Evolutionary conservation across 257 asterid genomes (phyloP).

Genomic region (Solanum etuberosum): DNA sequence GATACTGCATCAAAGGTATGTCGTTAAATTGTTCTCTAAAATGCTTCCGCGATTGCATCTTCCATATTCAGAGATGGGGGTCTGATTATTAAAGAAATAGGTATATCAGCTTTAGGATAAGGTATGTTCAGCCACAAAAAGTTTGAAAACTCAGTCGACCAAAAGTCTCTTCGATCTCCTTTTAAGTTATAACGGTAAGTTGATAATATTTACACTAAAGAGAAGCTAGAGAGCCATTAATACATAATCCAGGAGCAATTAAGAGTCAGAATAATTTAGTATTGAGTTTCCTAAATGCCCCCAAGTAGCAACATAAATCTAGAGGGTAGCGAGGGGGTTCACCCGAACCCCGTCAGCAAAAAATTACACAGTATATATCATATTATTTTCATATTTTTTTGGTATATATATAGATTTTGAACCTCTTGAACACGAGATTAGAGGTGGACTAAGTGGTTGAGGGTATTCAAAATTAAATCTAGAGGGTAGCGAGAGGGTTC

Average conservation of each 20-base stretch:
- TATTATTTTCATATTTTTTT: no score
- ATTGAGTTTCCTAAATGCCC: background rate
- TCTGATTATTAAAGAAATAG: background rate
- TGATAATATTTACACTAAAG: background rate
- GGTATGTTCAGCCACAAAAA: background rate
- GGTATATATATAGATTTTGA: no score
- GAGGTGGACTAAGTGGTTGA: background rate
- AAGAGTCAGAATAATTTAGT: background rate
- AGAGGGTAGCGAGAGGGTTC: background rate
- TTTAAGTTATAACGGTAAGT: background rate
- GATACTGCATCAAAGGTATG: slow-evolving; percentile 1
- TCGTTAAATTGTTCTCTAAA: background rate
- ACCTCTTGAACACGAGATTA: background rate
- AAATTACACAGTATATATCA: no score
- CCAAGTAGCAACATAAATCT: background rate
- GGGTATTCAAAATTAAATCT: background rate
- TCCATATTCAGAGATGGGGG: background rate
- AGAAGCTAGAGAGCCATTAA: background rate
- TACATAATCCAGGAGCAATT: background rate
- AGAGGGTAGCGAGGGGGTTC: background rate
- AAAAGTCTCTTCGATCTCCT: background rate
- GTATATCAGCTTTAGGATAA: background rate
- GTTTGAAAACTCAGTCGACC: background rate
- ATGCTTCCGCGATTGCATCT: background rate
- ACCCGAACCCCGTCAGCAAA: background rate